These are phyloP conservation scores for Blastobotrys apis DNA, from an alignment of 1,139 yeast species.

Conservation along the genomic window DNA sequence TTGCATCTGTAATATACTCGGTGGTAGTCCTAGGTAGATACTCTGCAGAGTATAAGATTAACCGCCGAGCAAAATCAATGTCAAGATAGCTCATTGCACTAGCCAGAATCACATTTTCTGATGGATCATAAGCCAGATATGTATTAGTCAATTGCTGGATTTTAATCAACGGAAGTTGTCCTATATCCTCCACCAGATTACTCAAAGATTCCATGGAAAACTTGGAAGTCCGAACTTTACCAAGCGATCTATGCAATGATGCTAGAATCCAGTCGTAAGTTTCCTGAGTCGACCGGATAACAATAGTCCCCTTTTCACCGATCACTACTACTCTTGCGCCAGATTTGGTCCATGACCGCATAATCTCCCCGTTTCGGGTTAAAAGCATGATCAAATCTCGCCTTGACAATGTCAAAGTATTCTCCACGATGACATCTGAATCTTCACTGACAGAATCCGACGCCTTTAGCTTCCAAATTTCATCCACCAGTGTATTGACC, in stretches of 20 bases:
- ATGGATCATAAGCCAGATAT: conserved; percentile 24
- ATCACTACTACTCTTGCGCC: conserved; percentile 52
- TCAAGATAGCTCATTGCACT: conserved; percentile 24
- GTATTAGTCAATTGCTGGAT: conserved; percentile 34
- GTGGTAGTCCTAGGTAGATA: conserved; percentile 20
- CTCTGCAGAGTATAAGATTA: conserved; percentile 25
- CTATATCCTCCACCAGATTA: not conserved
- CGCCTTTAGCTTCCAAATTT: conserved; percentile 42
- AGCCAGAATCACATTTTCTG: conserved; percentile 22
- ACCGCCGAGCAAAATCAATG: conserved; percentile 27
- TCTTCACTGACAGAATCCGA: conserved; percentile 35
- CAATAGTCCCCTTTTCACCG: conserved; percentile 37
- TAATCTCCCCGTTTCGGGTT: conserved; percentile 44
- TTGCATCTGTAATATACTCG: conserved; percentile 23
- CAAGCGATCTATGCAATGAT: conserved; percentile 28
- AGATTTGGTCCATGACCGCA: conserved; percentile 49
- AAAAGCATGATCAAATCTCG: conserved; percentile 49
- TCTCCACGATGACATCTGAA: conserved; percentile 42
- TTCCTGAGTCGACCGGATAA: conserved; percentile 36
- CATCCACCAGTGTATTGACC: conserved; percentile 33
- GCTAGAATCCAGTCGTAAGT: conserved; percentile 38
- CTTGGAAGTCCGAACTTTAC: conserved; percentile 17
- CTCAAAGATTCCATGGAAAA: not conserved
- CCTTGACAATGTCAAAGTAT: conserved; percentile 39
- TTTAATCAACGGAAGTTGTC: conserved; percentile 22